These are phyloP conservation scores for Candida easanensis DNA, from an alignment of 805 yeast genomes.

Conservation along the genomic window DNA sequence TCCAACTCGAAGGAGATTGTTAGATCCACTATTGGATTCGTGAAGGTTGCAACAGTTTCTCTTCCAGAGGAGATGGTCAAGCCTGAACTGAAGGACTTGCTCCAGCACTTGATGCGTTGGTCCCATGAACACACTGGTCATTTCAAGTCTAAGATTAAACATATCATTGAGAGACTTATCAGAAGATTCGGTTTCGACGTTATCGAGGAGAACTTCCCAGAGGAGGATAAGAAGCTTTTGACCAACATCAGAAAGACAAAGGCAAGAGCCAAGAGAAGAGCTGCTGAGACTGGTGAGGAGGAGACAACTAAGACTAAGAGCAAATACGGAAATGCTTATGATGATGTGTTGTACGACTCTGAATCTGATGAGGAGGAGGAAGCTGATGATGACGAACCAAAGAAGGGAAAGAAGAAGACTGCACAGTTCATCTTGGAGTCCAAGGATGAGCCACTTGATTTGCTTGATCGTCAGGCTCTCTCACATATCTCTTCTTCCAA, in stretches of 20 bases:
- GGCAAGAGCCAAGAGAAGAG: constrained; percentile 79
- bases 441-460: constrained; percentile 78
- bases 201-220: constrained; percentile 85
- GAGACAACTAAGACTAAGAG: constrained; percentile 33
- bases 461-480: constrained; percentile 79
- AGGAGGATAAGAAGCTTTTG: constrained; percentile 79
- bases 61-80: constrained; percentile 76
- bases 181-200: constrained; percentile 88
- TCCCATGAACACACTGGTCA: constrained; percentile 95
- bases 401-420: constrained; percentile 30
- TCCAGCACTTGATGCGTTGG: constrained; percentile 81
- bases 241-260: constrained; percentile 82
- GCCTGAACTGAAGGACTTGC: constrained; percentile 60
- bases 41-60: constrained; percentile 81
- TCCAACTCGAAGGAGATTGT: constrained; percentile 92
- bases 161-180: constrained; percentile 85
- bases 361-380: constrained; percentile 49
- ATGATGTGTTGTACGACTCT: constrained; percentile 79
- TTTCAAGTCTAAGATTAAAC: constrained; percentile 89
- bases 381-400: constrained; percentile 28
- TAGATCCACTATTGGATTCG: constrained; percentile 90
- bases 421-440: constrained; percentile 75
- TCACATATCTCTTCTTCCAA: constrained; percentile 87
- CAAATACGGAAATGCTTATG: constrained; percentile 81
- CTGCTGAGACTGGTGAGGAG: constrained; percentile 29